Base-by-base conservation (phyloP, 225 moss, liverwort and hornwort species). In the Pleurozium schreberi region DNA sequence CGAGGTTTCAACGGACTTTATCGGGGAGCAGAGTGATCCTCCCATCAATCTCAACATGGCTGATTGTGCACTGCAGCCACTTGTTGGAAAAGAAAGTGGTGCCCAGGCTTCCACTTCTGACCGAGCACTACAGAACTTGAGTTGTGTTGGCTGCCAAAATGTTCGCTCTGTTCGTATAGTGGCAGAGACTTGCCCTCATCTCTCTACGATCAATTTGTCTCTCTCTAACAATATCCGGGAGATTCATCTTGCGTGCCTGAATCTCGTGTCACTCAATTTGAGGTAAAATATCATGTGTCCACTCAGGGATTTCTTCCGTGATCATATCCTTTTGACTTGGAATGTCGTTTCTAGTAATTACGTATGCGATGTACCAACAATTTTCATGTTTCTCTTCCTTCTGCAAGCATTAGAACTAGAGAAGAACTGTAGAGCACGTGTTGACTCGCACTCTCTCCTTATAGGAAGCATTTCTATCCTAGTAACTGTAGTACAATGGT, bases 71-170 rank as follows among this genome's bases (percentile, higher is more conserved):
- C 62, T 88, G 86, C 88, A 89, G 84, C 81, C 88, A 33, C 74
- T 85, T 86, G 88, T 82, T 53, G 89, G 84, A 31, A 87, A 83
- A 52, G 66, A 66, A 53, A 82, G 57, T 67, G 92, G 88, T 34
- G 62, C 85, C 43, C 92, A 93, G 80, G 60, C 67, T 81, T 76
- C 69, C 64, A 79, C 71, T 75, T 87, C 87, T 65, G 92, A 94
- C 67, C 92, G 99, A 87, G 94, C 95, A 69, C 91, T 99, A 18
- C 97, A 95, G 91, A 99, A 84, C 86, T 93, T 99, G 84, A 97
- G 93, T 87, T 99, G 99, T 91, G 99, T 99, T 16, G 99, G 99
- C 70, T 99, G 99, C 86, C 97, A 96, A 78, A 94, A 97, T 88
- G 93, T 99, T 88, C 96, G 93, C 68, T 94, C 89, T 75, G 99